A percentile compares a stretch with the other conserved stretches of the same genome.
Evolutionary conservation across 2,329 filamentous ascomycete species (phyloP).

Genomic region (Xylariomycetidae sp.): DNA sequence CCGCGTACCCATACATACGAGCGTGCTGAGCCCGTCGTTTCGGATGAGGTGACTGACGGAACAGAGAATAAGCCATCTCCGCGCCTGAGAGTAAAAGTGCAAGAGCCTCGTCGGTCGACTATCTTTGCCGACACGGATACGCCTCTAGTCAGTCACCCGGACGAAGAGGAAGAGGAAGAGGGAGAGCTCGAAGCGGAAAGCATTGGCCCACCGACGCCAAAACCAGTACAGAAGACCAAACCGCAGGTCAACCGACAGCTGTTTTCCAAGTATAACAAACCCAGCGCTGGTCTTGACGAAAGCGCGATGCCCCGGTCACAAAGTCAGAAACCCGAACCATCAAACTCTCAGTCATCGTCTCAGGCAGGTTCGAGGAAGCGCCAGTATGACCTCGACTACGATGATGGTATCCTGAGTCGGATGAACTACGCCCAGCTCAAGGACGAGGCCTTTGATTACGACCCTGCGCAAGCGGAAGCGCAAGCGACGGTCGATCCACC

Average conservation of each 20-base stretch:
- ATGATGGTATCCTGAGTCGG: conserved; percentile 47
- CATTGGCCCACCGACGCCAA: no score
- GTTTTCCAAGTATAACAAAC: conserved; percentile 17
- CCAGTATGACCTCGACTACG: conserved; percentile 44
- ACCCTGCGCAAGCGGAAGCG: conserved; percentile 44
- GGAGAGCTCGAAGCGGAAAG: conserved; percentile 19
- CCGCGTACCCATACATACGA: conserved; percentile 16
- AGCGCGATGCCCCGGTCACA: conserved; percentile 22
- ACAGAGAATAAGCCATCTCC: conserved; percentile 10
- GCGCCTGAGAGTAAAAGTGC: conserved; percentile 16
- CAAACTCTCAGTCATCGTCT: conserved; percentile 13
- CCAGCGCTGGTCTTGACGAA: conserved; percentile 15
- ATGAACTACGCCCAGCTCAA: conserved; percentile 51
- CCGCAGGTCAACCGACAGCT: conserved; percentile 23
- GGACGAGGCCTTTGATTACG: conserved; percentile 52
- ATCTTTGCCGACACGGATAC: conserved; percentile 26
- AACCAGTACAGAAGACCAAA: conserved; percentile 18
- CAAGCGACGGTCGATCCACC: conserved; percentile 29
- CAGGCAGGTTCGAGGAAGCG: conserved; percentile 21
- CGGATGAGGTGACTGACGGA: conserved; percentile 17
- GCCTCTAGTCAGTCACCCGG: conserved; percentile 21
- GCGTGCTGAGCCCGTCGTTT: no score
- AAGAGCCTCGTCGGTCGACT: conserved; percentile 21
- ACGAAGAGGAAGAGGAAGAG: conserved; percentile 21
- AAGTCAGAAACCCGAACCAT: conserved; percentile 17